Conservation (phyloP, 495 filamentous ascomycete genomes). For the Lophiotrema nucula region DNA sequence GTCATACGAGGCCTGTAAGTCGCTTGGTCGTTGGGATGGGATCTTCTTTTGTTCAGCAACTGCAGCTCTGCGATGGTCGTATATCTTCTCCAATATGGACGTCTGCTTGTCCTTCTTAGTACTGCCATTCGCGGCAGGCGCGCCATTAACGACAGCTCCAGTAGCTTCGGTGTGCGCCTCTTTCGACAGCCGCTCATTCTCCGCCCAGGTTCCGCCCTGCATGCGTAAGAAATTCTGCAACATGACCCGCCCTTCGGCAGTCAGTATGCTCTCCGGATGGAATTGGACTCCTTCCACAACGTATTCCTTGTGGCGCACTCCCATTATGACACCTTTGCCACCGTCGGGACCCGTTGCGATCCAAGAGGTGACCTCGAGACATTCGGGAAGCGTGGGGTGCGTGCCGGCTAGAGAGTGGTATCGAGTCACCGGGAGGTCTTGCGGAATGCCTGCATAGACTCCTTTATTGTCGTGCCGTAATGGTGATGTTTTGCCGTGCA, state of each 20-base stretch:
- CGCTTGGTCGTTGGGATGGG: conserved; percentile 75
- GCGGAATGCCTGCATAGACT: conserved; percentile 73
- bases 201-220: conserved; percentile 85
- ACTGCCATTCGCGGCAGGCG: conserved; percentile 31
- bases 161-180: conserved; percentile 31
- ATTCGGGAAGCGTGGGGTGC: conserved; percentile 80
- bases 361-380: conserved; percentile 89
- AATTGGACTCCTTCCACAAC: conserved; percentile 94
- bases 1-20: conserved; percentile 85
- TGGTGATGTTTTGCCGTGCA: conserved; percentile 94
- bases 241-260: conserved; percentile 82
- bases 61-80: conserved; percentile 72
- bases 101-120: conserved; percentile 54
- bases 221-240: conserved; percentile 87
- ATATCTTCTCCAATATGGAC: conserved; percentile 90
- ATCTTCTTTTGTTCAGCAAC: conserved; percentile 83
- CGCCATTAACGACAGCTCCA: conserved; percentile 13
- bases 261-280: conserved; percentile 95
- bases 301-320: conserved; percentile 86
- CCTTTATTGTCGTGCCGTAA: conserved; percentile 86
- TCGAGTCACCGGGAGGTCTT: conserved; percentile 81
- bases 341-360: conserved; percentile 57
- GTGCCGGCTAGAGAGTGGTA: conserved; percentile 97
- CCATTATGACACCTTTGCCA: conserved; percentile 86
- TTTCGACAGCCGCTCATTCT: conserved; percentile 55